Conservation (phyloP, 768 basidiomycete species). For the Melanogaster broomeanus region DNA sequence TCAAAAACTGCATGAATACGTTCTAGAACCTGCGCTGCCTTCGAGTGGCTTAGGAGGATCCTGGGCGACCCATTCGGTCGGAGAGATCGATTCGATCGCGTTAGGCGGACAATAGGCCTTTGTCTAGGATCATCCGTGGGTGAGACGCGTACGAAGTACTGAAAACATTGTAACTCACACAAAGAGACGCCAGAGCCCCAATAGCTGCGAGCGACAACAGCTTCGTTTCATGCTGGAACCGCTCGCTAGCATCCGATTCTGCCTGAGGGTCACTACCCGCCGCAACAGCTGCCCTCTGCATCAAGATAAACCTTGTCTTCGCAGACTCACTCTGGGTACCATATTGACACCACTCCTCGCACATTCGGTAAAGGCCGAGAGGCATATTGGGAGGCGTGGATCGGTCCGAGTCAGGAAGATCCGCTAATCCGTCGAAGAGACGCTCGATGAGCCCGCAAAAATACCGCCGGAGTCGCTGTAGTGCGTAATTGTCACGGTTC, state of each 20-base stretch:
- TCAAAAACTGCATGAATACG: constrained; percentile 70
- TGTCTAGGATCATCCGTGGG: constrained; percentile 48
- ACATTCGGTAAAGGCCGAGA: constrained; percentile 77
- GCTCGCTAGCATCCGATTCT: constrained; percentile 53
- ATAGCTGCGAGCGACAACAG: constrained; percentile 78
- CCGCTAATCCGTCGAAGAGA: constrained; percentile 74
- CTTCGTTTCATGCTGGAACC: constrained; percentile 69
- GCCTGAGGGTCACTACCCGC: constrained; percentile 55
- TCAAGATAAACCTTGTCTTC: constrained; percentile 66
- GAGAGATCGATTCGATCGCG: constrained; percentile 52
- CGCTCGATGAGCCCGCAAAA: constrained; percentile 90
- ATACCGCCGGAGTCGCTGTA: constrained; percentile 83
- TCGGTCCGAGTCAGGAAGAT: constrained; percentile 71
- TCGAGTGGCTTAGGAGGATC: constrained; percentile 59
- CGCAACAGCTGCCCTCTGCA: constrained; percentile 66
- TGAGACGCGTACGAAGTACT: constrained; percentile 1
- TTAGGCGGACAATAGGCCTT: constrained; percentile 77
- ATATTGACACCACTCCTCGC: constrained; percentile 92
- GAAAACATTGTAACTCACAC: constrained; percentile 54
- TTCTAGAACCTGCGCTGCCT: constrained; percentile 54
- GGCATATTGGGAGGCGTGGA: constrained; percentile 77
- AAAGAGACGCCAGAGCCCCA: constrained; percentile 86
- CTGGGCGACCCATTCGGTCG: constrained; percentile 53
- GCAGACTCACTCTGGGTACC: constrained; percentile 74
- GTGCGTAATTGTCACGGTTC: constrained; percentile 70